Evolutionary conservation across 257 asterid species (phyloP).

Genomic region (Plantago major): DNA sequence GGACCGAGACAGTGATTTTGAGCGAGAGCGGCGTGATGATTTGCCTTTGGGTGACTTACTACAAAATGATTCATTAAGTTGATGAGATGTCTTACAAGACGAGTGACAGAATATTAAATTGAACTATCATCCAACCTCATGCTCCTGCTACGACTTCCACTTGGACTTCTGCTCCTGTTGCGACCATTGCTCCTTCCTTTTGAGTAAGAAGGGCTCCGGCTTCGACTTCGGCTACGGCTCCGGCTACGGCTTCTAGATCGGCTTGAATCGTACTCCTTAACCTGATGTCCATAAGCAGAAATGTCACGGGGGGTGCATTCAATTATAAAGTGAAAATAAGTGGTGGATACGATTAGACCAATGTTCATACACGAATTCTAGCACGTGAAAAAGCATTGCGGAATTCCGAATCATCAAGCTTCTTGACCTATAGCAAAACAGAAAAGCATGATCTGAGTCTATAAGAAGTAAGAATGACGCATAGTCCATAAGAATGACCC

Average conservation of each 20-base stretch:
- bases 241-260: slow-evolving; percentile 46
- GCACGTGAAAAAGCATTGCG: slow-evolving; percentile 83
- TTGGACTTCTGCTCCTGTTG: slow-evolving; percentile 60
- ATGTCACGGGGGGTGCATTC: background rate
- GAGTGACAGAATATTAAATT: slow-evolving; percentile 6
- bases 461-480: too few relatives aligned
- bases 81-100: background rate
- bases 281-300: slow-evolving; percentile 39
- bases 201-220: slow-evolving; percentile 59
- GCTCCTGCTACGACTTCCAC: slow-evolving; percentile 79
- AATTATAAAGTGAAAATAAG: slow-evolving; percentile 2
- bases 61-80: slow-evolving; percentile 27
- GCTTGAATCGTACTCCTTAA: slow-evolving; percentile 80
- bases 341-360: background rate
- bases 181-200: slow-evolving; percentile 72
- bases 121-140: slow-evolving; percentile 41
- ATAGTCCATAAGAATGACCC: too few relatives aligned
- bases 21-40: slow-evolving; percentile 62
- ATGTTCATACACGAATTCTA: slow-evolving; percentile 78
- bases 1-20: slow-evolving; percentile 43
- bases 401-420: slow-evolving; percentile 91
- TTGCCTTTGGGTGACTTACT: slow-evolving; percentile 92
- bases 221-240: slow-evolving; percentile 49
- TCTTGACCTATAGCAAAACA: slow-evolving; percentile 60
- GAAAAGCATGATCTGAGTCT: slow-evolving; percentile 1